These are phyloP conservation scores for Stachybotrys chartarum DNA, from an alignment of 2,329 filamentous ascomycete genomes.

Conservation along the genomic window DNA sequence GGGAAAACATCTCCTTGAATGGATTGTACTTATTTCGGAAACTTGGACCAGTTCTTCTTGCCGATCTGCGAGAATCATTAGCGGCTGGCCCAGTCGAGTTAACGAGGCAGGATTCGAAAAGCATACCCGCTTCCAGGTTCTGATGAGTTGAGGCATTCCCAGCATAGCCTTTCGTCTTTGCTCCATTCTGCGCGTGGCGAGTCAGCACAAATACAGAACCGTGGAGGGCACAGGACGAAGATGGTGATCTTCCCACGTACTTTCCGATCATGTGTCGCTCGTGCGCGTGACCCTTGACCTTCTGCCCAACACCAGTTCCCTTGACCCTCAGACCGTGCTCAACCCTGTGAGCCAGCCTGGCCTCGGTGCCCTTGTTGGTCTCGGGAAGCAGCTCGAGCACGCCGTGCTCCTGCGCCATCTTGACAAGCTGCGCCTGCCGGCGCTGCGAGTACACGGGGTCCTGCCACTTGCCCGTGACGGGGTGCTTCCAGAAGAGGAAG, in stretches of 20 bases:
- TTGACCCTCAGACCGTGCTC: conserved; percentile 79
- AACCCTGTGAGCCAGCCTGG: conserved; percentile 62
- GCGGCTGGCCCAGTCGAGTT: neutral
- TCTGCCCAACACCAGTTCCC: conserved; percentile 87
- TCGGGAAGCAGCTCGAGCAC: conserved; percentile 75
- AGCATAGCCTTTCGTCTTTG: conserved; percentile 87
- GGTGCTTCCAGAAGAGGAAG: conserved; percentile 74
- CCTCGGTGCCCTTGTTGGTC: conserved; percentile 67
- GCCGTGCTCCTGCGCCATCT: conserved; percentile 70
- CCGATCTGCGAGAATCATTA: conserved; percentile 33
- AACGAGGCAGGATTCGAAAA: neutral
- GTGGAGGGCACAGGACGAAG: neutral
- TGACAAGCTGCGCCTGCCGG: conserved; percentile 84
- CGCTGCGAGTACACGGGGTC: conserved; percentile 77
- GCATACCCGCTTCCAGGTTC: conserved; percentile 81
- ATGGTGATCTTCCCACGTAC: conserved; percentile 33
- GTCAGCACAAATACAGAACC: neutral
- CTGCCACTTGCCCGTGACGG: conserved; percentile 73
- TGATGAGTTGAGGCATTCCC: conserved; percentile 87
- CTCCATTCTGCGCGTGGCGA: conserved; percentile 56
- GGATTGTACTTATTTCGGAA: conserved; percentile 41
- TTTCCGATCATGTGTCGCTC: conserved; percentile 77
- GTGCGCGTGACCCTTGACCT: conserved; percentile 91
- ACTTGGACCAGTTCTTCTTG: conserved; percentile 49
- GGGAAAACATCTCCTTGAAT: neutral